Base-by-base conservation (phyloP, 2,329 filamentous ascomycete species). In the Arthroderma sp. region DNA sequence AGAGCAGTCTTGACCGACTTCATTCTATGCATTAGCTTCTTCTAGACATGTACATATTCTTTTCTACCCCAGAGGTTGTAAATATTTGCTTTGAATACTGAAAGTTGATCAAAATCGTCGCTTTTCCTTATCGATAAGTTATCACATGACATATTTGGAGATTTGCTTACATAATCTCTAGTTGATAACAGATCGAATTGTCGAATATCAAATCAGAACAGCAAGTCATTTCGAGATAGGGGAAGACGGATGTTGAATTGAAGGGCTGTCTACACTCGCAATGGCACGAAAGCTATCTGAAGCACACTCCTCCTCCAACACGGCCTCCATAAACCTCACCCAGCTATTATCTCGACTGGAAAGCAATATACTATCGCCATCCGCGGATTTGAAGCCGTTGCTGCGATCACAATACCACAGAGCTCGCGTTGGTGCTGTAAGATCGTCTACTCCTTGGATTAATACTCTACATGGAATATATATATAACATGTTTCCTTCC, bases 331-430 rank as follows among this genome's bases (percentile, higher is more conserved):
- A 41, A 74, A 70, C 53, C 65, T 75, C 15, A 66, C 71, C 31
- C 71, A 73, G 43, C 67, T 75, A n/a, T 66, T 76, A 41, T 65
- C 69, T 15, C 71, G 74, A 31, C 68, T 76, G 23, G 73, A 73
- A 59, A 65, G 72, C 58, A 73, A 76, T 54, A 65, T 76, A 38
- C 69, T 76, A 55, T 71, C 73, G 3, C 64, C 66, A 7, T 66
- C 63, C 11, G 63, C 71, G 38, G 71, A 74, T 43, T 63, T 73
- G 19, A 69, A 67, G 59, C 63, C 67, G 11, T 61, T 74, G 39
- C 70, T 66, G 35, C 68, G 66, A 59, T 71, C 73, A 31, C 70
- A 73, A 51, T 71, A 71, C 56, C 73, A 76, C 60, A 70, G 73
- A 57, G 68, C 70, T 60, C 70, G 74, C 64, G 68, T 74, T 33